phyloP scores from a whole-genome alignment of 805 yeast genomes.

The Wickerhamiella qilinensis region DNA sequence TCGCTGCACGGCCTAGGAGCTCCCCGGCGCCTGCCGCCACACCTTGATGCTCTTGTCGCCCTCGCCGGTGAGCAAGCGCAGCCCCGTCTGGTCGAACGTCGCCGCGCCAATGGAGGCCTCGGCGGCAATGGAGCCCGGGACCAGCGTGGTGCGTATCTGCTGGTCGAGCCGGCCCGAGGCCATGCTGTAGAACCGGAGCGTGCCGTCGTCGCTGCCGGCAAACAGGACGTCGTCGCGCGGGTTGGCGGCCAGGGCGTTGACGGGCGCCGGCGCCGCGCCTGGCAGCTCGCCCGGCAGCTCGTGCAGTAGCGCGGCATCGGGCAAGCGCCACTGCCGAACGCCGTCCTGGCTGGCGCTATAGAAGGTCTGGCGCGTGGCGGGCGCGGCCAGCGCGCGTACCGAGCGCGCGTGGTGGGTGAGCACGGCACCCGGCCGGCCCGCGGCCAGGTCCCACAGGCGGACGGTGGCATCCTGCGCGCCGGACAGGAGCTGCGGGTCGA shows the following conservation, averaged over 20 bases:
- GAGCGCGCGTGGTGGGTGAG: constrained; percentile 76
- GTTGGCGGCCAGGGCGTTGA: constrained; percentile 55
- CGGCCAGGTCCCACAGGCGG: constrained; percentile 77
- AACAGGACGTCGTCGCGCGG: constrained; percentile 44
- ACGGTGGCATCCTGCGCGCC: constrained; percentile 76
- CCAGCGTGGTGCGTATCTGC: constrained; percentile 32
- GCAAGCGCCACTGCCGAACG: constrained; percentile 68
- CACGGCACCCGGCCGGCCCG: constrained; percentile 54
- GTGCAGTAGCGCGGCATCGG: constrained; percentile 58
- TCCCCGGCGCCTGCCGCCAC: constrained; percentile 40
- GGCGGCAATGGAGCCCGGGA: constrained; percentile 57
- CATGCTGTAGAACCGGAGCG: constrained; percentile 65
- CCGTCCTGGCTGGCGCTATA: constrained; percentile 71
- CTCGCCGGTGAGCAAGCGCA: constrained; percentile 70
- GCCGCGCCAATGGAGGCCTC: constrained; percentile 56
- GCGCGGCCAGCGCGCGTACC: constrained; percentile 55
- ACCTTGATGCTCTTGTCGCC: constrained; percentile 64
- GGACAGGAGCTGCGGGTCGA: constrained; percentile 75
- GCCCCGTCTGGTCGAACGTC: constrained; percentile 63
- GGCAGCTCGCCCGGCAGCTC: constrained; percentile 15
- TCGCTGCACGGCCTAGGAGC: too few species aligned
- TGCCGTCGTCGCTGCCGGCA: constrained; percentile 76
- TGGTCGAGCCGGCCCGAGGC: constrained; percentile 50
- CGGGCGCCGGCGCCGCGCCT: constrained; percentile 32
- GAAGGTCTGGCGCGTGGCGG: constrained; percentile 57